A percentile compares a stretch with the other conserved stretches of the same genome.
Evolutionary conservation across 2,329 filamentous ascomycete species (phyloP).

Genomic region (Aspergillus cejpii): DNA sequence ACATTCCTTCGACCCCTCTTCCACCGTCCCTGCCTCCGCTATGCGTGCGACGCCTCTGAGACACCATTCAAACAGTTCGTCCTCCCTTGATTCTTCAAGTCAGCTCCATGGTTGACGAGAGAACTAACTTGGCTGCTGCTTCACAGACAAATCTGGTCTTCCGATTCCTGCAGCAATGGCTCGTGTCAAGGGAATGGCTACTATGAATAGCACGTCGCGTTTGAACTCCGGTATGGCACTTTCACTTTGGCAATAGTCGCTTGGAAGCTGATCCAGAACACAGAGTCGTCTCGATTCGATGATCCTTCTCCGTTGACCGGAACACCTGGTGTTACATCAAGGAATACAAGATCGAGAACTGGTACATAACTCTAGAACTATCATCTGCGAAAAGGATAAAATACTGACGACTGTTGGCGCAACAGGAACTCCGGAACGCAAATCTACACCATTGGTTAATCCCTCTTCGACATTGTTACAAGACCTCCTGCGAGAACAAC

Average conservation of each 20-base stretch:
- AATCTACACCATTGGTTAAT: constrained; percentile 31
- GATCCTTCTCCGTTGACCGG: constrained; percentile 24
- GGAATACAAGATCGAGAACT: constrained; percentile 18
- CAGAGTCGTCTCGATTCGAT: constrained; percentile 27
- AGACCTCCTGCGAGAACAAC: constrained; percentile 38
- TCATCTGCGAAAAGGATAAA: neutral
- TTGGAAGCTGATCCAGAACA: constrained; percentile 8
- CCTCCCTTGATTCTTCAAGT: constrained; percentile 5
- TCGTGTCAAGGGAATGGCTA: constrained; percentile 27
- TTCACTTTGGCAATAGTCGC: neutral
- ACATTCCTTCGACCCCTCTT: constrained; percentile 21
- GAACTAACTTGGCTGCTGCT: constrained; percentile 13
- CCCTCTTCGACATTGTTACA: constrained; percentile 37
- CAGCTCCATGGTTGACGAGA: neutral
- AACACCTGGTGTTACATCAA: constrained; percentile 11
- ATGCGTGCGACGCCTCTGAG: constrained; percentile 16
- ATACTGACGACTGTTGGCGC: constrained; percentile 8
- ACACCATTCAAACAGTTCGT: constrained; percentile 10
- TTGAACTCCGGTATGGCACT: constrained; percentile 16
- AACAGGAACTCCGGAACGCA: constrained; percentile 28
- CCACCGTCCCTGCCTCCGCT: constrained; percentile 11
- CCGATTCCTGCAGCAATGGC: constrained; percentile 26
- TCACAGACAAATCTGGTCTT: constrained; percentile 19
- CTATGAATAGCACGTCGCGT: constrained; percentile 29
- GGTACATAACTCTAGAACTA: constrained; percentile 14